phyloP scores from a whole-genome alignment of 2,329 filamentous ascomycete species.

The Dichotomopilus funicola region DNA sequence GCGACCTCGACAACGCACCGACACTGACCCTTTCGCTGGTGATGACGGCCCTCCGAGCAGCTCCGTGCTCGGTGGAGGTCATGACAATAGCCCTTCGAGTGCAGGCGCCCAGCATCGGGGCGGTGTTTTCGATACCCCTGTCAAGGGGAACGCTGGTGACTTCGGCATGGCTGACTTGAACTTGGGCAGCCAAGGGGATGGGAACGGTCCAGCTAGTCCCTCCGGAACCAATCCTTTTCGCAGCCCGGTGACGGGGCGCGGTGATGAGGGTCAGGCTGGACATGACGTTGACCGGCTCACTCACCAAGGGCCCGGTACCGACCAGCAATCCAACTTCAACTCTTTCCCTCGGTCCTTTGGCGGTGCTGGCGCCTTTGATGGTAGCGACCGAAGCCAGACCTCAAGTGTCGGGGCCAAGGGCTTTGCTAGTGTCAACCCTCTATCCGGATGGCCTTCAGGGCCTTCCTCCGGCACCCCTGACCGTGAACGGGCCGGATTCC shows the following conservation, averaged over 20 bases:
- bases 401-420: slow-evolving; percentile 78
- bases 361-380: slow-evolving; percentile 49
- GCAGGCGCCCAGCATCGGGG: slow-evolving; percentile 30
- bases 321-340: slow-evolving; percentile 47
- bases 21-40: slow-evolving; percentile 63
- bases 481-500: slow-evolving; percentile 52
- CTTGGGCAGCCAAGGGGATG: slow-evolving; percentile 50
- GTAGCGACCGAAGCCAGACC: slow-evolving; percentile 86
- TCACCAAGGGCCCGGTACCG: slow-evolving; percentile 37
- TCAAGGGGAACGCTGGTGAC: slow-evolving; percentile 49
- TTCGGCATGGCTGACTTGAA: slow-evolving; percentile 57
- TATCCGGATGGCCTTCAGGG: slow-evolving; percentile 55
- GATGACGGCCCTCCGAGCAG: slow-evolving; percentile 60
- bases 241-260: slow-evolving; percentile 73
- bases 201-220: slow-evolving; percentile 75
- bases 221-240: slow-evolving; percentile 95
- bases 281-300: slow-evolving; percentile 46
- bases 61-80: slow-evolving; percentile 67
- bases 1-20: slow-evolving; percentile 57
- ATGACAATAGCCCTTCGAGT: slow-evolving; percentile 55
- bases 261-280: slow-evolving; percentile 43
- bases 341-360: slow-evolving; percentile 47
- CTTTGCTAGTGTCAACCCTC: slow-evolving; percentile 56
- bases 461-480: slow-evolving; percentile 62
- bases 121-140: slow-evolving; percentile 46